Conservation (phyloP, 164 flowering plant genomes). For the Aristolochia fimbriata region DNA sequence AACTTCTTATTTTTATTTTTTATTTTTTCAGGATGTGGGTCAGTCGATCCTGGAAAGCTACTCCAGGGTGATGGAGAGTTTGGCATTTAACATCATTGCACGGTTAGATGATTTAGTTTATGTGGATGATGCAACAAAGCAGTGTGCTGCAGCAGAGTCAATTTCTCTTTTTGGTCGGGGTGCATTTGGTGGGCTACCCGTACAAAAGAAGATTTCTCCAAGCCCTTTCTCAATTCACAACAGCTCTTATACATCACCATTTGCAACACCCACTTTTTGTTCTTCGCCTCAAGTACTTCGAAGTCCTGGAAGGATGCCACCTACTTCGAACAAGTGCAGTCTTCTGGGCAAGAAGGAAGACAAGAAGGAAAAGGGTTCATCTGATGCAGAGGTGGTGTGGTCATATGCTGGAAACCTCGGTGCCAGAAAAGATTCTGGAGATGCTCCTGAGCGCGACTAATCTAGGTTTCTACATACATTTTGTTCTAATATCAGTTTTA, state of each 20-base stretch:
- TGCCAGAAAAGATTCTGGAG: conserved; percentile 17
- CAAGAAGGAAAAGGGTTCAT: conserved; percentile 14
- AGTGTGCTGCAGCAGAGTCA: conserved; percentile 26
- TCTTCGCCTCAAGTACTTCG: conserved; percentile 20
- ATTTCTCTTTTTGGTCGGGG: conserved; percentile 21
- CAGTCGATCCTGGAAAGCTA: conserved; percentile 86
- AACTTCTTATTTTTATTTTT: too few species aligned
- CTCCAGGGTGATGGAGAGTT: conserved; percentile 75
- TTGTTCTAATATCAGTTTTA: neutral
- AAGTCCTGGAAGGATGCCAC: conserved; percentile 23
- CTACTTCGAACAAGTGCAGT: conserved; percentile 4
- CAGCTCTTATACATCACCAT: conserved; percentile 31
- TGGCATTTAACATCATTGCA: conserved; percentile 69
- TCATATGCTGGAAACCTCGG: conserved; percentile 22
- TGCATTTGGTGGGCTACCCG: conserved; percentile 22
- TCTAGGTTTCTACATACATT: neutral
- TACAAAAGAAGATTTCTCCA: conserved; percentile 36
- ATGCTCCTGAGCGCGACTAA: conserved; percentile 23
- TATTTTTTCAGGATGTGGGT: conserved; percentile 71
- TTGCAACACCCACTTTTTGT: conserved; percentile 28
- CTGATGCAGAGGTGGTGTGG: conserved; percentile 18
- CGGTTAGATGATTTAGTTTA: conserved; percentile 67
- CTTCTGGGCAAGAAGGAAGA: conserved; percentile 9
- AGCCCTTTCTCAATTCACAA: conserved; percentile 34
- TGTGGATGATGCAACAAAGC: conserved; percentile 53